Evolutionary conservation across 2,329 filamentous ascomycete genomes (phyloP), one percentile per base, ranked within the genome.

Genomic region (Fusarium annulatum): DNA sequence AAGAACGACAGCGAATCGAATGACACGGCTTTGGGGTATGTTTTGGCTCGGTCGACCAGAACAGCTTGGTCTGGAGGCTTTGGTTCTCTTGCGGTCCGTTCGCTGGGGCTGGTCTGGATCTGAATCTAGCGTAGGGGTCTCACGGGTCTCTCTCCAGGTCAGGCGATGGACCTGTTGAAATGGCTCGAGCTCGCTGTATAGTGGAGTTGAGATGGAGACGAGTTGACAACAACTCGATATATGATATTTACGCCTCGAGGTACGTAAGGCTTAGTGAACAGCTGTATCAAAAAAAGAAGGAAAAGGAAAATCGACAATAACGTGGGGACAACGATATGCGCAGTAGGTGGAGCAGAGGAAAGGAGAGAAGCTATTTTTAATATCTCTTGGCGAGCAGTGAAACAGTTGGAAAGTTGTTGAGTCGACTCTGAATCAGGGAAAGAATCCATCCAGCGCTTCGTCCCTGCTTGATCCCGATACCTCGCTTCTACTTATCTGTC

Each of bases 21-120:
- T 76, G 73, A 71, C 73, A 75, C 72, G 60, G 59, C 71, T 69
- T 60, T 59, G 62, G 56, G 56, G 64, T 72, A 58, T 58, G 53
- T 51, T 67, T 59, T 33, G 62, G 57, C 64, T 77, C 76, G 76
- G 76, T 78, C 74, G 69, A 74, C 76, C 58, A 76, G 78, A 74
- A 59, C 64, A 73, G 76, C 62, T 68, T 78, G 76, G 76, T 33
- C 53, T 43, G 48, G 36, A 46, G 45, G 63, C 64, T 67, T 67
- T 61, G 69, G 57, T 63, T 69, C 68, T 76, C 66, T 62, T 66
- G 53, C 63, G 75, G 75, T 69, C 75, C 75, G 75, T 77, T 71
- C 71, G 51, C 73, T 64, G 71, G 61, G 66, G 45, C 64, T 64
- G 71, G 72, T 72, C 76, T 77, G 73, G 73, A 75, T 76, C 75